Conservation (phyloP, 176 grass and related monocot genomes). For the Hyparrhenia diplandra region DNA sequence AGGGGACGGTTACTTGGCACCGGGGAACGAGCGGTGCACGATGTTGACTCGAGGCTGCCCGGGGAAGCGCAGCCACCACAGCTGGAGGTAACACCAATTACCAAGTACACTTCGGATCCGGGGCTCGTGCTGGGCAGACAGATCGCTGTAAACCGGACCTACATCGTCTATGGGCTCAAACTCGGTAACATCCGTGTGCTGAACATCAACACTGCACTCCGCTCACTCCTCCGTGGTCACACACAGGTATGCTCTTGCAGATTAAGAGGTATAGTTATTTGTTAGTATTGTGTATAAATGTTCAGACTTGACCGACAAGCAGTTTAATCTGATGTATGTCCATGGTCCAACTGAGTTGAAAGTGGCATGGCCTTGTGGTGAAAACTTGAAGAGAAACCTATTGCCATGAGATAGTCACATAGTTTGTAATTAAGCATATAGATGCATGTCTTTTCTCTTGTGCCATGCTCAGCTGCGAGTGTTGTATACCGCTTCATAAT, state of each 20-base stretch:
- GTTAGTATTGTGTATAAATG: slow-evolving; percentile 4
- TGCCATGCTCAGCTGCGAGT: background rate
- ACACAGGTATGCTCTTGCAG: slow-evolving; percentile 56
- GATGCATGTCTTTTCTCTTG: background rate
- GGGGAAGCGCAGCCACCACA: slow-evolving; percentile 87
- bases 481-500: background rate
- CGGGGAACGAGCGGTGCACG: slow-evolving; percentile 69
- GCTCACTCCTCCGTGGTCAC: slow-evolving; percentile 93
- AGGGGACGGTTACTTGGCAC: slow-evolving; percentile 60
- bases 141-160: slow-evolving; percentile 88
- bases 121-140: slow-evolving; percentile 91
- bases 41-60: slow-evolving; percentile 82
- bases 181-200: slow-evolving; percentile 89
- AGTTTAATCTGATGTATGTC: background rate
- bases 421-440: background rate
- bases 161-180: slow-evolving; percentile 93
- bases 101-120: slow-evolving; percentile 96
- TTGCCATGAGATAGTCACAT: background rate
- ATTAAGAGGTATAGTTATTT: background rate
- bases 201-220: slow-evolving; percentile 92
- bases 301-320: background rate
- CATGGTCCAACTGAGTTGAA: background rate
- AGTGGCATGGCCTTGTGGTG: background rate
- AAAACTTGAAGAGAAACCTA: background rate
- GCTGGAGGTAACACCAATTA: slow-evolving; percentile 97